Conservation (phyloP, 176 grass and related monocot genomes). For the Musa acuminata region DNA sequence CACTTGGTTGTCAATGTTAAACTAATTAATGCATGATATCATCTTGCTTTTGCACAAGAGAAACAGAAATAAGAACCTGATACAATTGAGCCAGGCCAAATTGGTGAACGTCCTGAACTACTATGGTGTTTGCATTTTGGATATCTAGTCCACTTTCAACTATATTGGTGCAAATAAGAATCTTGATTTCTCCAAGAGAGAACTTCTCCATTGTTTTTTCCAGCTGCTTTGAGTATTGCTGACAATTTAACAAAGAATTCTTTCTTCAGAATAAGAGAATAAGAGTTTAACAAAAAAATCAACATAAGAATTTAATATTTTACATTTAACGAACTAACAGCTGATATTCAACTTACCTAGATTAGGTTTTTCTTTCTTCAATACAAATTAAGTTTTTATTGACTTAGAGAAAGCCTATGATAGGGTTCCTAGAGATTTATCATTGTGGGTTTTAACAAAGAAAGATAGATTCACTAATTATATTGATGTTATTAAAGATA, state of each 20-base stretch:
- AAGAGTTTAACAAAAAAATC: not conserved
- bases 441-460: too few relatives aligned
- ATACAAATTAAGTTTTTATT: not conserved
- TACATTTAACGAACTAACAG: not conserved
- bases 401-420: too few relatives aligned
- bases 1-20: not conserved
- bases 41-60: not conserved
- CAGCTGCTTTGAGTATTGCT: constrained; percentile 72
- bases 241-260: constrained; percentile 4
- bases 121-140: constrained; percentile 84
- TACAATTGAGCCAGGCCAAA: constrained; percentile 91
- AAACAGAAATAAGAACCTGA: constrained; percentile 39
- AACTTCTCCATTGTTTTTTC: constrained; percentile 82
- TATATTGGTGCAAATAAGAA: constrained; percentile 91
- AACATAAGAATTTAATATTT: not conserved
- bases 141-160: constrained; percentile 98
- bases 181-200: constrained; percentile 51
- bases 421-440: too few relatives aligned
- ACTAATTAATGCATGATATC: not conserved
- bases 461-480: too few relatives aligned
- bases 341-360: not conserved
- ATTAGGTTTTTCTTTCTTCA: not conserved
- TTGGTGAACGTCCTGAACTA: constrained; percentile 74
- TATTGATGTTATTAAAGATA: too few relatives aligned
- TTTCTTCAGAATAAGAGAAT: not conserved